phyloP scores from a whole-genome alignment of 2,329 filamentous ascomycete genomes.

The Fusarium sp. region DNA sequence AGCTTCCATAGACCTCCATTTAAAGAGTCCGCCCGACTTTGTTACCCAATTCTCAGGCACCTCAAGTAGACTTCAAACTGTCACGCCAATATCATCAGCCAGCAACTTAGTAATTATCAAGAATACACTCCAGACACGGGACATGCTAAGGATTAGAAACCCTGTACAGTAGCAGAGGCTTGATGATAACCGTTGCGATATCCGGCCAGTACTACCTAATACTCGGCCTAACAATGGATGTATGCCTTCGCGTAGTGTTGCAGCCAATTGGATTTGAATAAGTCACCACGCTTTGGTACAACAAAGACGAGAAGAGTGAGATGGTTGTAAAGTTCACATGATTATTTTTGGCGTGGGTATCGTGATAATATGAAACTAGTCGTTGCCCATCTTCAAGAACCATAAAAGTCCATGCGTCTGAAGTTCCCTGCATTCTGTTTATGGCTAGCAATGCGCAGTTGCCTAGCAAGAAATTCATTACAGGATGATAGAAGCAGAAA shows the following conservation, averaged over 20 bases:
- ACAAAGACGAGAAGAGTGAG: background rate
- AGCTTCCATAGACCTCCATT: background rate
- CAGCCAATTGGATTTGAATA: slow-evolving; percentile 8
- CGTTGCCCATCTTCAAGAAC: background rate
- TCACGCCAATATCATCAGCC: background rate
- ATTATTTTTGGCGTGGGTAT: slow-evolving; percentile 2
- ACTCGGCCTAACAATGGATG: background rate
- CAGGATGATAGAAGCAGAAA: background rate
- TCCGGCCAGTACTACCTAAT: background rate
- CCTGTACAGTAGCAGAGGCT: background rate
- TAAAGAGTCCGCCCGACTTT: background rate
- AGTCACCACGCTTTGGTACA: slow-evolving; percentile 7
- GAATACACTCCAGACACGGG: background rate
- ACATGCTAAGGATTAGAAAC: background rate
- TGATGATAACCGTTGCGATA: background rate
- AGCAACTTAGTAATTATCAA: background rate
- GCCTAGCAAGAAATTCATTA: background rate
- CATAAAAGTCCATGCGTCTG: background rate
- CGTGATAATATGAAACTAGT: background rate
- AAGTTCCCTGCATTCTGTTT: background rate
- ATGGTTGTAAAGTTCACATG: slow-evolving; percentile 9
- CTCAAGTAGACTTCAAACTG: background rate
- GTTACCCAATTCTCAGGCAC: background rate
- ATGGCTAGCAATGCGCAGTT: background rate
- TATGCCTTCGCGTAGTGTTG: background rate